Conservation (phyloP, 2,329 filamentous ascomycete genomes). For the Colletotrichum sp. region DNA sequence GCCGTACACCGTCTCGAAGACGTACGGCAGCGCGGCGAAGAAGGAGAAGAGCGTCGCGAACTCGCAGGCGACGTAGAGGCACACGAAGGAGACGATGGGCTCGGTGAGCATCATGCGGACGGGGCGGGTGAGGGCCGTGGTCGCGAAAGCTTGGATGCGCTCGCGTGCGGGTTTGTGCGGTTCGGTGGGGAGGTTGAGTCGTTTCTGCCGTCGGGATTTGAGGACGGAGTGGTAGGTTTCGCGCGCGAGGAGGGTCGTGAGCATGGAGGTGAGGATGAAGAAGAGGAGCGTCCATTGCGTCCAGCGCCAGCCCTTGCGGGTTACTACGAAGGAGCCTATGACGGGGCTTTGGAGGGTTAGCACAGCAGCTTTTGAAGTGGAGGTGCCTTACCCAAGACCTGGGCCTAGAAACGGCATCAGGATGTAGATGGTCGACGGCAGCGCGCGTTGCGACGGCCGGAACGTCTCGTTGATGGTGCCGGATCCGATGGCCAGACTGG, state of each 20-base stretch:
- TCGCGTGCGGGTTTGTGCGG: conserved; percentile 26
- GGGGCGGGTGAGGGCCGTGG: conserved; percentile 53
- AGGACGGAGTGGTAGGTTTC: conserved; percentile 65
- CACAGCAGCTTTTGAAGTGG: not conserved
- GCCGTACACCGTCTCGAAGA: conserved; percentile 49
- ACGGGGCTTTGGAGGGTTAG: conserved; percentile 41
- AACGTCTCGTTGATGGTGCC: conserved; percentile 58
- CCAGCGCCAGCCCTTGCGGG: conserved; percentile 57
- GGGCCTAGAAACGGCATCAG: conserved; percentile 59
- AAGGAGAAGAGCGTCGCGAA: conserved; percentile 60
- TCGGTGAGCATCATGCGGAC: conserved; percentile 66
- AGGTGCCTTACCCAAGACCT: conserved; percentile 49
- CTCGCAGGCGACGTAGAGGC: conserved; percentile 54
- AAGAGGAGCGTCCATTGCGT: conserved; percentile 57
- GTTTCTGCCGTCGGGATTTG: conserved; percentile 40
- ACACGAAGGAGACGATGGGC: conserved; percentile 64
- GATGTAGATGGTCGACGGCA: conserved; percentile 50
- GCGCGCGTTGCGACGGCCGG: conserved; percentile 42
- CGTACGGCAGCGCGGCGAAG: conserved; percentile 56
- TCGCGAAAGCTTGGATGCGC: conserved; percentile 34
- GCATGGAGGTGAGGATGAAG: conserved; percentile 42
- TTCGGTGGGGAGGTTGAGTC: conserved; percentile 34
- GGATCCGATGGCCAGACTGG: conserved; percentile 52
- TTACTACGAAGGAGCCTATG: conserved; percentile 52
- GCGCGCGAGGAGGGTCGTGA: conserved; percentile 42